Conservation (phyloP, 176 grass and related monocot species). For the Carex myosuroides region DNA sequence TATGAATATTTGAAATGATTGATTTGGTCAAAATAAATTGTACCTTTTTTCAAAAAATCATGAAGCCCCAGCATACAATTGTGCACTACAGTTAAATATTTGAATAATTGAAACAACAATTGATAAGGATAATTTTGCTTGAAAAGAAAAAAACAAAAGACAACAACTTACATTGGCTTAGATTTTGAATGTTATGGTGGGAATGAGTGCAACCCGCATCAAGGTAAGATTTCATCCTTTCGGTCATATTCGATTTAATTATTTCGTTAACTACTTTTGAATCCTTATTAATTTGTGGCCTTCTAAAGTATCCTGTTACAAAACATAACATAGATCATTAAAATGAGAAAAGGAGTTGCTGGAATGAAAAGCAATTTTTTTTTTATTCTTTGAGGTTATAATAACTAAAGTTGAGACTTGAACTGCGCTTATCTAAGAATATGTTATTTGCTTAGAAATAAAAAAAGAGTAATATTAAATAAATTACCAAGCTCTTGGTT, state of each 20-base stretch:
- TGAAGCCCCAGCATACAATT: constrained; percentile 43
- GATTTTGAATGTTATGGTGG: constrained; percentile 35
- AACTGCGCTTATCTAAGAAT: background rate
- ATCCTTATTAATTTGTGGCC: constrained; percentile 23
- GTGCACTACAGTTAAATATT: constrained; percentile 27
- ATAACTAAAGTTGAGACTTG: background rate
- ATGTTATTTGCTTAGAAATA: background rate
- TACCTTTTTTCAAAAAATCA: constrained; percentile 48
- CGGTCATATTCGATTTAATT: constrained; percentile 50
- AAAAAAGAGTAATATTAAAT: background rate
- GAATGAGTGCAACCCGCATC: constrained; percentile 42
- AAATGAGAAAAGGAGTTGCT: background rate
- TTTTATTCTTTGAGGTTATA: background rate
- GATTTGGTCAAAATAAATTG: background rate
- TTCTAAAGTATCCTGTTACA: constrained; percentile 38
- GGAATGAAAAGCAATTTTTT: background rate
- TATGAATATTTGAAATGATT: background rate
- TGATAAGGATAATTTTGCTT: background rate
- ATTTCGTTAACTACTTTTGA: constrained; percentile 30
- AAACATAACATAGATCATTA: background rate
- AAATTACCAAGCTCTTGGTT: constrained; percentile 38
- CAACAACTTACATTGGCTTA: constrained; percentile 50
- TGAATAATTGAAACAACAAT: background rate
- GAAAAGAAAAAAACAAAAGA: background rate
- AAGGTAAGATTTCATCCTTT: constrained; percentile 52